Evolutionary conservation across 805 yeast genomes (phyloP), one percentile per base, ranked within the genome.

Genomic region (Metschnikowia corniflorae): DNA sequence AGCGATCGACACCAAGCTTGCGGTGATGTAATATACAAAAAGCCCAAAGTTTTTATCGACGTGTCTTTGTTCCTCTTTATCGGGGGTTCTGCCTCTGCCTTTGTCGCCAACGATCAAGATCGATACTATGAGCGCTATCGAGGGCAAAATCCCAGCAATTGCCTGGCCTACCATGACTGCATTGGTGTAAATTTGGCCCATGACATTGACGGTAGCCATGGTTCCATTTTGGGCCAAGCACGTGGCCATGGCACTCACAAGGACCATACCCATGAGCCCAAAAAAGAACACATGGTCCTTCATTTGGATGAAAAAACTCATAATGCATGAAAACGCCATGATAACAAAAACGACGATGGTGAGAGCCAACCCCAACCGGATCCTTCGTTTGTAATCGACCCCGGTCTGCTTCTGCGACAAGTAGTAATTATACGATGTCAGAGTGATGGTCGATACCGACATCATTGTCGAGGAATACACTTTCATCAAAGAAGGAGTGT

Each of bases 151-250:
- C 2, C 98, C 98, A 0, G 97, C 87, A 13, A 91, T 65, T 0
- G 95, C 96, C 58, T 91, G 96, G 2, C 98, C 98, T 3, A 89
- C 89, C 83, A 93, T 86, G 2, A 83, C 83, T 0, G 85, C 94
- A 53, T 93, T 96, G 8, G 95, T 89, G 55, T 76, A 85, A 10
- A 78, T 72, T 1, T 86, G 71, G 4, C 93, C 89, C 54, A 78
- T 68, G 1, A 82, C 77, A 50, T 86, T 85, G 3, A 82, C 93
- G 26, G 86, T 70, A 5, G 97, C 95, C 79, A 89, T 78, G 7
- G 85, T 72, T 9, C 97, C 97, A 52, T 86, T 91, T 53, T 91
- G 98, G 2, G 93, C 82, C 45, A 81, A 63, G 22, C 94, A 81
- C 2, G 93, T 79, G 12, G 95, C 94, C 32, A 82, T 49, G 3